Evolutionary conservation across 176 grass and related monocot genomes (phyloP).

Genomic region (Calamus simplicifolius): DNA sequence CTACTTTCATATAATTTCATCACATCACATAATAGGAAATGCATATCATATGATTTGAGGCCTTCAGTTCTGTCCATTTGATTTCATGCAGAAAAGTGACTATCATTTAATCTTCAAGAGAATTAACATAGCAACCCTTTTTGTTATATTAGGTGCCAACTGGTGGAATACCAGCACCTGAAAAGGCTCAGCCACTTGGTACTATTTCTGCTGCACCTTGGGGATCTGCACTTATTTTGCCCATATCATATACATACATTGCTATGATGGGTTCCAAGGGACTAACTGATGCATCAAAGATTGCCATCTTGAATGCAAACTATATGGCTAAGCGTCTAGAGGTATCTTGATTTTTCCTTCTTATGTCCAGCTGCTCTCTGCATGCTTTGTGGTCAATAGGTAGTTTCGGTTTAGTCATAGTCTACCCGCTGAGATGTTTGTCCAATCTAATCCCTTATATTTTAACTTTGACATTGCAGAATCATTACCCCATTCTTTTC

Average conservation of each 20-base stretch:
- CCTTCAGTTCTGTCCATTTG: too few relatives aligned
- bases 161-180: conserved; percentile 79
- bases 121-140: background rate
- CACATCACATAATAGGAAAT: too few relatives aligned
- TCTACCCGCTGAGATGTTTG: too few relatives aligned
- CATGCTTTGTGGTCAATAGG: background rate
- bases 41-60: too few relatives aligned
- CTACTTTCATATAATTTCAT: too few relatives aligned
- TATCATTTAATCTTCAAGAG: too few relatives aligned
- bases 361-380: background rate
- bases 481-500: conserved; percentile 96
- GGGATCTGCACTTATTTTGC: conserved; percentile 98
- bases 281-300: conserved; percentile 94
- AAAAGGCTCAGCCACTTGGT: conserved; percentile 80
- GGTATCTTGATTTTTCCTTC: conserved; percentile 30
- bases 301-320: conserved; percentile 93
- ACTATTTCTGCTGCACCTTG: conserved; percentile 95
- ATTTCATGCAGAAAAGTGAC: too few relatives aligned
- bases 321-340: conserved; percentile 99
- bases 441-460: background rate
- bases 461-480: conserved; percentile 37
- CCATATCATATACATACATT: conserved; percentile 97
- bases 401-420: too few relatives aligned
- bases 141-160: conserved; percentile 51
- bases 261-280: conserved; percentile 97